A percentile compares a stretch with the other conserved stretches of the same genome.
Conservation (phyloP, 2,329 filamentous ascomycete genomes). For the Colletotrichum tanaceti region DNA sequence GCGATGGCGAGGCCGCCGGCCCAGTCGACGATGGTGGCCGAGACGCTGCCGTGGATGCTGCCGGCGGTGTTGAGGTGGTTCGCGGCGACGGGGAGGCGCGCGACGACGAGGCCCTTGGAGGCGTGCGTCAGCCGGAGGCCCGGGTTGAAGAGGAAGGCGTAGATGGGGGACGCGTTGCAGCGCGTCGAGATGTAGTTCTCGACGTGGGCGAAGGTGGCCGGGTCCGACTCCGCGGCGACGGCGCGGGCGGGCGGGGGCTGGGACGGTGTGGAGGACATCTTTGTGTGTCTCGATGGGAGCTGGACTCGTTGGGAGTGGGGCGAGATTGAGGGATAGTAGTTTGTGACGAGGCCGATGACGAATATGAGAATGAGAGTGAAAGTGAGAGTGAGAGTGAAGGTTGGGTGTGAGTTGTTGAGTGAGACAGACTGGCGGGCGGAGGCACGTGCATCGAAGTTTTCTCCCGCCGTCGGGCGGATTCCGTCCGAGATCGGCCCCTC, state of each 20-base stretch:
- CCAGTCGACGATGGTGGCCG: constrained; percentile 79
- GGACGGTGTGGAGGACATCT: constrained; percentile 31
- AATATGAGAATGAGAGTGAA: not conserved
- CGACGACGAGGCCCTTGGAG: constrained; percentile 41
- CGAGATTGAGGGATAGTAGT: not conserved
- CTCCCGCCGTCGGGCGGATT: constrained; percentile 25
- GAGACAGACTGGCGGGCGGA: constrained; percentile 11
- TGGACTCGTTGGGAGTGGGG: not conserved
- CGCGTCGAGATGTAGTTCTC: constrained; percentile 42
- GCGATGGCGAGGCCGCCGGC: constrained; percentile 78
- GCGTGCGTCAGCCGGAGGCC: constrained; percentile 42
- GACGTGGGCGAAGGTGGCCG: constrained; percentile 42
- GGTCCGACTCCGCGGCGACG: constrained; percentile 35
- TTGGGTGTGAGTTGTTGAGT: constrained; percentile 23
- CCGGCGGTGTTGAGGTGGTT: constrained; percentile 50
- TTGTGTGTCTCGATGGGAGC: too few species aligned
- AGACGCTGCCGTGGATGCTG: constrained; percentile 77
- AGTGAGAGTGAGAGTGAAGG: not conserved
- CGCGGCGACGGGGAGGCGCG: constrained; percentile 40
- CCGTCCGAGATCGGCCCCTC: constrained; percentile 32
- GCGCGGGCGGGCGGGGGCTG: constrained; percentile 19
- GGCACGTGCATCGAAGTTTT: constrained; percentile 33
- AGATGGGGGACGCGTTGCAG: constrained; percentile 43
- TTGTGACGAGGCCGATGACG: not conserved
- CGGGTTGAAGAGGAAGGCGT: constrained; percentile 42